phyloP scores from a whole-genome alignment of 768 basidiomycete species.

The Suillus cothurnatus region DNA sequence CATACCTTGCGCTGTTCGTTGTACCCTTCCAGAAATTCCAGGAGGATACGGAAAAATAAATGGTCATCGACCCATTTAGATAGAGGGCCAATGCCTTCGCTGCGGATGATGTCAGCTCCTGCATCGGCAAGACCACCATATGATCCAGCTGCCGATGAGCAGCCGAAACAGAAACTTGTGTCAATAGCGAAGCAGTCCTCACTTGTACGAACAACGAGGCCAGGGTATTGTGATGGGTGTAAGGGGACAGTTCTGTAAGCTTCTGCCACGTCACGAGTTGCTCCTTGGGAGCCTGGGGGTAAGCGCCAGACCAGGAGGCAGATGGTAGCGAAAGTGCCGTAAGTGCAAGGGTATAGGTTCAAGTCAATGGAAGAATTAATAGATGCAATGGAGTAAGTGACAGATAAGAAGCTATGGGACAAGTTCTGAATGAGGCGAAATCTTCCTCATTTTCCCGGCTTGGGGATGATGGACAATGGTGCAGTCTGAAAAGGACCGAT shows the following conservation, averaged over 20 bases:
- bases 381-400: fast-evolving
- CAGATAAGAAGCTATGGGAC: fast-evolving
- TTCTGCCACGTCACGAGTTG: no score
- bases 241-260: no score
- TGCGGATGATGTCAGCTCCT: not conserved
- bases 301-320: no score
- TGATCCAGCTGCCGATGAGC: constrained; percentile 19
- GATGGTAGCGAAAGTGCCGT: not conserved
- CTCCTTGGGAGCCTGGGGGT: no score
- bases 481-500: no score
- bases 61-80: constrained; percentile 29
- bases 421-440: no score
- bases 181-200: constrained; percentile 28
- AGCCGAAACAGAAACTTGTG: constrained; percentile 29
- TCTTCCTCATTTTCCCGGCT: no score
- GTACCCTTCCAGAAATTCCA: constrained; percentile 9
- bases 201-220: no score
- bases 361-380: no score
- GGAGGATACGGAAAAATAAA: constrained; percentile 15
- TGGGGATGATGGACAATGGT: no score
- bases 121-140: constrained; percentile 31
- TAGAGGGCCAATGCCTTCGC: constrained; percentile 23
- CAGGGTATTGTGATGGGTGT: no score
- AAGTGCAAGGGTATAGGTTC: no score
- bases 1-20: not conserved